Evolutionary conservation across 2,329 filamentous ascomycete species (phyloP).

Genomic region (Colletotrichum sp.): DNA sequence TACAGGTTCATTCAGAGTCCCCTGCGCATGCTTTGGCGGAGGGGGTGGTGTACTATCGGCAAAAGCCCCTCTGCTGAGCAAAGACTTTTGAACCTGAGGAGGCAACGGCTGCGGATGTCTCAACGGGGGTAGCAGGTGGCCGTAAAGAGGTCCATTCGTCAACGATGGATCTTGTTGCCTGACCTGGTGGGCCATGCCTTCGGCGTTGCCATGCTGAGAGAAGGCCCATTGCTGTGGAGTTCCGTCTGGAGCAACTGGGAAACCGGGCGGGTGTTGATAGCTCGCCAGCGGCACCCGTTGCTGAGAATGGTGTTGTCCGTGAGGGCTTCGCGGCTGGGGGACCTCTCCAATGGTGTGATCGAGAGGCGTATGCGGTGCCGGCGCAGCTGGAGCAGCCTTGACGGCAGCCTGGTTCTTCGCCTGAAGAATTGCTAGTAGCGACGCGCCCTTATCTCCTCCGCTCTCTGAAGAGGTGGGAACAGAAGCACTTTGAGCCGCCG

Average conservation of each 20-base stretch:
- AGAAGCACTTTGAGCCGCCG: conserved; percentile 55
- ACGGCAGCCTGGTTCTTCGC: conserved; percentile 27
- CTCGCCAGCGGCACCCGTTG: conserved; percentile 4
- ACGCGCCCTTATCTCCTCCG: conserved; percentile 51
- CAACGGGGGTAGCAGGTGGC: conserved; percentile 20
- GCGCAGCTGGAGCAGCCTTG: conserved; percentile 23
- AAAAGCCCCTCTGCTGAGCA: conserved; percentile 4
- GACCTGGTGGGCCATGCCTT: background rate
- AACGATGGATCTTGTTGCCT: background rate
- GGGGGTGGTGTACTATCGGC: conserved; percentile 23
- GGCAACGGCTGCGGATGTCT: conserved; percentile 56
- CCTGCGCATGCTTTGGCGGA: conserved; percentile 2
- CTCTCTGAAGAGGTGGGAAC: conserved; percentile 25
- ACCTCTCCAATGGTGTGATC: conserved; percentile 57
- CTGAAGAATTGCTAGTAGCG: conserved; percentile 60
- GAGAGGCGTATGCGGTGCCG: conserved; percentile 55
- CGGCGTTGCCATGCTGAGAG: background rate
- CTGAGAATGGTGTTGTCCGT: conserved; percentile 47
- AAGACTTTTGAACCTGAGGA: conserved; percentile 54
- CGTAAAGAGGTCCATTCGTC: background rate
- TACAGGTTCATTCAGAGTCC: background rate
- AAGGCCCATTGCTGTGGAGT: conserved; percentile 15
- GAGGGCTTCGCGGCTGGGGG: conserved; percentile 61
- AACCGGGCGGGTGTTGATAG: conserved; percentile 35
- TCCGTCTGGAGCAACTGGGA: conserved; percentile 25